These are phyloP conservation scores for Hemisphaericaspora lyxosophila DNA, from an alignment of 1,139 yeast species.

Conservation along the genomic window DNA sequence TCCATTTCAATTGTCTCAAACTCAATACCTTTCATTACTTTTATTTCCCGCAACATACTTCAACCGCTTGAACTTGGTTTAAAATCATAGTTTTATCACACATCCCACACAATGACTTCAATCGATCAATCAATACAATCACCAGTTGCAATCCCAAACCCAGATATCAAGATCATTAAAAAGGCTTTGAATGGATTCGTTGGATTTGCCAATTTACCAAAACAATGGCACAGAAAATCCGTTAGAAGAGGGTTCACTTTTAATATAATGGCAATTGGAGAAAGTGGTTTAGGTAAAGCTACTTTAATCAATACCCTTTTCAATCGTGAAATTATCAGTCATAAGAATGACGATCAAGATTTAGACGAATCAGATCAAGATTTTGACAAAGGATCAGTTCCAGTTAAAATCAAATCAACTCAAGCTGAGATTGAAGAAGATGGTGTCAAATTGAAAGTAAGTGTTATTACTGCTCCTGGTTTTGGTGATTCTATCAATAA, in stretches of 20 bases:
- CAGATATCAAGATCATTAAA: slow-evolving; percentile 61
- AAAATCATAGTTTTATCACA: too few relatives aligned
- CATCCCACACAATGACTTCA: slow-evolving; percentile 1
- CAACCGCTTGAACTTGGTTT: slow-evolving; percentile 7
- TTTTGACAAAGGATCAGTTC: slow-evolving; percentile 23
- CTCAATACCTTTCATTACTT: too few relatives aligned
- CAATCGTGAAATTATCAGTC: slow-evolving; percentile 64
- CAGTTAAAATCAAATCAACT: slow-evolving; percentile 65
- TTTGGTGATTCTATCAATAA: slow-evolving; percentile 92
- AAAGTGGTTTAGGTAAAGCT: slow-evolving; percentile 90
- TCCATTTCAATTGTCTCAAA: too few relatives aligned
- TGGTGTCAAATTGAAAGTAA: slow-evolving; percentile 83
- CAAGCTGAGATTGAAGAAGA: slow-evolving; percentile 84
- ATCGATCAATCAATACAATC: slow-evolving; percentile 6
- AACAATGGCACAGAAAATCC: slow-evolving; percentile 97
- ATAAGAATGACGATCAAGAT: slow-evolving; percentile 16
- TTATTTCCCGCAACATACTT: too few relatives aligned
- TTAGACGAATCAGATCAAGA: slow-evolving; percentile 15
- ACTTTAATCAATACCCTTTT: slow-evolving; percentile 91
- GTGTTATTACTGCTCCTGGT: slow-evolving; percentile 89
- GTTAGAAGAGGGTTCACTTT: slow-evolving; percentile 91
- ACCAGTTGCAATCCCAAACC: slow-evolving; percentile 15
- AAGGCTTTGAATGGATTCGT: slow-evolving; percentile 89
- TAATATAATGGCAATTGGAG: slow-evolving; percentile 88
- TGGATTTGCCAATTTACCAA: slow-evolving; percentile 97